These are phyloP conservation scores for Eragrostis tef DNA, from an alignment of 202 grass and related monocot species.

Conservation along the genomic window DNA sequence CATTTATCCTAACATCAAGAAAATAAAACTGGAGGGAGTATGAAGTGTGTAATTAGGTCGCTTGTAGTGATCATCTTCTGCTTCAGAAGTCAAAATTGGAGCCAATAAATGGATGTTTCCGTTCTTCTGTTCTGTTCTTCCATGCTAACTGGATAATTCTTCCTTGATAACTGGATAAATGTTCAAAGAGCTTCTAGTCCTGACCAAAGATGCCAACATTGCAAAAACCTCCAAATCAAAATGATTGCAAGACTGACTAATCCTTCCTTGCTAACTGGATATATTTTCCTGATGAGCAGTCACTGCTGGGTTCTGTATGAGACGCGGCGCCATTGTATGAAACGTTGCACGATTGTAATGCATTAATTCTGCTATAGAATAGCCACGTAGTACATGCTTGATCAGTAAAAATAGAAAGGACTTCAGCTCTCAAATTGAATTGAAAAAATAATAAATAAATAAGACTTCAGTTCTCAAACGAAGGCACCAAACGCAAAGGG, in stretches of 20 bases:
- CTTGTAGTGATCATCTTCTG: not conserved
- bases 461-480: not conserved
- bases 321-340: no score
- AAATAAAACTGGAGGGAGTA: no score
- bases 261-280: not conserved
- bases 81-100: no score
- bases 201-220: not conserved
- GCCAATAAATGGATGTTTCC: no score
- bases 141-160: no score
- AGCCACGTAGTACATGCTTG: no score
- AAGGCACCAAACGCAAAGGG: conserved; percentile 35
- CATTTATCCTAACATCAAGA: no score
- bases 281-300: not conserved
- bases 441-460: not conserved
- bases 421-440: conserved; percentile 5
- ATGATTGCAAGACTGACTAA: not conserved
- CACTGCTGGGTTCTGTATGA: not conserved
- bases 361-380: no score
- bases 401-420: not conserved
- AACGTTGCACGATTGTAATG: no score
- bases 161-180: no score
- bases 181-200: no score
- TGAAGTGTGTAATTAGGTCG: not conserved
- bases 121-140: no score
- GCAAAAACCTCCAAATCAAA: not conserved